phyloP scores from a whole-genome alignment of 106 monocot genomes.

The Acorus calamus region DNA sequence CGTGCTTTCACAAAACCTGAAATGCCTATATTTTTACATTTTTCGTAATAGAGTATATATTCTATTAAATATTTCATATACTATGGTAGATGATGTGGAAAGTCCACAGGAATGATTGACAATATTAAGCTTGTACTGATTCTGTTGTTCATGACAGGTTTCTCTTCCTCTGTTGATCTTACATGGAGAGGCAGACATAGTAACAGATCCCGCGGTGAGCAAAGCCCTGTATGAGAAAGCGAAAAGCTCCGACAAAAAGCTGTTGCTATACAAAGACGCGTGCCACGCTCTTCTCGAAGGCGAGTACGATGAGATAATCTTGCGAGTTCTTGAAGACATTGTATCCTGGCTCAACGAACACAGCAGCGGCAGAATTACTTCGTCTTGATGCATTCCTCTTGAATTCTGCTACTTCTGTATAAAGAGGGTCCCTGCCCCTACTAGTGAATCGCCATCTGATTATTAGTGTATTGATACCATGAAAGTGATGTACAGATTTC shows the following conservation, averaged over 20 bases:
- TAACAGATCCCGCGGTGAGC: constrained; percentile 85
- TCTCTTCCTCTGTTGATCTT: constrained; percentile 80
- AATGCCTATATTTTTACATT: too few relatives aligned
- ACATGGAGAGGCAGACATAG: constrained; percentile 66
- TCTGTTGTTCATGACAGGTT: constrained; percentile 34
- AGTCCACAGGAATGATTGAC: too few relatives aligned
- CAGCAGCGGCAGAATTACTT: neutral
- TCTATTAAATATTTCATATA: too few relatives aligned
- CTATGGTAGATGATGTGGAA: too few relatives aligned
- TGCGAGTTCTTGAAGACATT: constrained; percentile 63
- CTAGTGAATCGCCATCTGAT: too few relatives aligned
- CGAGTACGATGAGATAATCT: constrained; percentile 75
- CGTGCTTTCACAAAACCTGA: neutral
- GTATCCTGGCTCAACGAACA: constrained; percentile 58
- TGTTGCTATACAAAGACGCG: constrained; percentile 59
- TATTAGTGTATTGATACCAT: too few relatives aligned
- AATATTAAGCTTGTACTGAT: too few relatives aligned
- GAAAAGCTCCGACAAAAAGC: constrained; percentile 58
- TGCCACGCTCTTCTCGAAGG: constrained; percentile 86
- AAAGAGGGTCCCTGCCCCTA: too few relatives aligned
- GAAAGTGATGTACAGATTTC: too few relatives aligned
- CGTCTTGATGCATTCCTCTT: too few relatives aligned
- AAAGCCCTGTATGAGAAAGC: constrained; percentile 75
- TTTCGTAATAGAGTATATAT: too few relatives aligned
- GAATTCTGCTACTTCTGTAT: too few relatives aligned